Percentiles rank a stretch among this genome's conserved stretches.
phyloP scores from a whole-genome alignment of 495 filamentous ascomycete species.

The Poronia punctata region DNA sequence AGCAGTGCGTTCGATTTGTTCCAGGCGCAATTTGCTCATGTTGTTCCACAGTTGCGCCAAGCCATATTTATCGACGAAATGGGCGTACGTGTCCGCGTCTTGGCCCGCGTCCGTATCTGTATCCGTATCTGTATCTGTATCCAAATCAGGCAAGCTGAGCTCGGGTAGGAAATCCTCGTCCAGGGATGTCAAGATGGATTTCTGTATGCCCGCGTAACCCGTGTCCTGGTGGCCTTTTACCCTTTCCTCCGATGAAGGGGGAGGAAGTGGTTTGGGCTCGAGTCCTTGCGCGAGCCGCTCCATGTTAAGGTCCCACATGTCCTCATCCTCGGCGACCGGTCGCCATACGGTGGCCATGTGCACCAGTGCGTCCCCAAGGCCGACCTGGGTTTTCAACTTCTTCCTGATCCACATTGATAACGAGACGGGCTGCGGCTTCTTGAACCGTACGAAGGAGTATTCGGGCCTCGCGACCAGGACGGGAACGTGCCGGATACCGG shows the following conservation, averaged over 20 bases:
- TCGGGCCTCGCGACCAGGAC: constrained; percentile 49
- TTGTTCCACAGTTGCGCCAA: constrained; percentile 6
- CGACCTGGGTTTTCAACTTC: constrained; percentile 35
- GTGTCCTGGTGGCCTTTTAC: constrained; percentile 5
- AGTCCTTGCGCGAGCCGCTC: constrained; percentile 7
- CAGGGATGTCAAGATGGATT: too few relatives aligned
- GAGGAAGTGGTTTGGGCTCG: too few relatives aligned
- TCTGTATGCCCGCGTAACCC: too few relatives aligned
- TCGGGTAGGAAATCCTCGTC: too few relatives aligned
- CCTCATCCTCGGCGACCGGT: constrained; percentile 47
- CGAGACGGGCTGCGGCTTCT: constrained; percentile 57
- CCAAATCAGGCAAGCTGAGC: too few relatives aligned
- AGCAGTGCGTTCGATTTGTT: constrained; percentile 31
- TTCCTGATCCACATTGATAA: constrained; percentile 51
- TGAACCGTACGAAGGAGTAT: constrained; percentile 63
- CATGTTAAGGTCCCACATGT: constrained; percentile 48
- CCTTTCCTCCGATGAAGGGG: constrained; percentile 10
- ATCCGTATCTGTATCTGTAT: too few relatives aligned
- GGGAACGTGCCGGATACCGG: constrained; percentile 53
- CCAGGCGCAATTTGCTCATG: constrained; percentile 15
- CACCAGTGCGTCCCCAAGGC: constrained; percentile 21
- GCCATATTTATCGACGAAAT: constrained; percentile 5
- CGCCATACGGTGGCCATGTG: constrained; percentile 19
- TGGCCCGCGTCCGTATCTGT: too few relatives aligned
- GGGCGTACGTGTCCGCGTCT: constrained; percentile 1